Evolutionary conservation across 169 alveolate species (phyloP).

Genomic region (Miamiensis avidus): DNA sequence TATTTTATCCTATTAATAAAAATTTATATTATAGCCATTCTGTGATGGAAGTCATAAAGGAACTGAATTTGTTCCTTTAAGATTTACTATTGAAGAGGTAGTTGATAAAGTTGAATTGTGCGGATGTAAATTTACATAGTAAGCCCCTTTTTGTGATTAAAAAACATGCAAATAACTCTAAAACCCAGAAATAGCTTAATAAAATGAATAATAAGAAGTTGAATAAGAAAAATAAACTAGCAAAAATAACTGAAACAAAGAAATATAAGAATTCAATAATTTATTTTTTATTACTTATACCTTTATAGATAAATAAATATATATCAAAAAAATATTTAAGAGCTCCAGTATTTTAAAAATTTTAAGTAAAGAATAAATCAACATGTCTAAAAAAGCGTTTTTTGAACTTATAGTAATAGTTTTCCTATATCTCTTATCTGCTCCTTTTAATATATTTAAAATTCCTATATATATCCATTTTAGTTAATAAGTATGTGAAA

Average conservation of each 20-base stretch:
- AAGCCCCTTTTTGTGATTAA: conserved; percentile 74
- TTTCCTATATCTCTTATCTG: not conserved
- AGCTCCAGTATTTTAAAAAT: no score
- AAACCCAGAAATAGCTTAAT: no score
- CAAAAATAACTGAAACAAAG: no score
- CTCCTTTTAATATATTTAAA: not conserved
- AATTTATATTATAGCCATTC: conserved; percentile 54
- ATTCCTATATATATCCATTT: not conserved
- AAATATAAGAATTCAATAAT: no score
- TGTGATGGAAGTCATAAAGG: conserved; percentile 76
- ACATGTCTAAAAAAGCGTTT: no score
- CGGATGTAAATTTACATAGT: conserved; percentile 70
- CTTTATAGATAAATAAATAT: no score
- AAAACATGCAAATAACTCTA: conserved; percentile 42
- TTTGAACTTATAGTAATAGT: not conserved
- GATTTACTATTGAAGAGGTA: conserved; percentile 65
- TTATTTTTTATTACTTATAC: no score
- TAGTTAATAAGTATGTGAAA: not conserved
- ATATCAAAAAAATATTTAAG: no score
- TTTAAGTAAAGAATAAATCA: no score
- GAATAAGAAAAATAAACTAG: no score
- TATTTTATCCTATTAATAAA: not conserved
- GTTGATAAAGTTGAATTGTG: conserved; percentile 53
- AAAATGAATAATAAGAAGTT: no score
- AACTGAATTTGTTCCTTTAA: conserved; percentile 57